Conservation (phyloP, 2,329 filamentous ascomycete genomes). For the Hymenoscyphus repandus region DNA sequence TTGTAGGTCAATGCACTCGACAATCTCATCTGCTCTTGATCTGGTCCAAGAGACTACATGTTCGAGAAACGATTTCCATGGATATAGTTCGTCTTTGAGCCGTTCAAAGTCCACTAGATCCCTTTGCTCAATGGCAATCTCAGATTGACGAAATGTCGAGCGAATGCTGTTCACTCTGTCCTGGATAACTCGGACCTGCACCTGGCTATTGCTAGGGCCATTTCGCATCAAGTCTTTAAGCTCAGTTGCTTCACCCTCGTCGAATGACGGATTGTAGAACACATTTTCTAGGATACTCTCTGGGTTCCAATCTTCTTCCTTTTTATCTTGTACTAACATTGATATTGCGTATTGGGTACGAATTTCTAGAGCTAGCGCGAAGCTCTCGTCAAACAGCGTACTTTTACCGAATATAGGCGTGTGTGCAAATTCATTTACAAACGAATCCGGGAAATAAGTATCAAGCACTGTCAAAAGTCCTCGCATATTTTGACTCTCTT, state of each 20-base stretch:
- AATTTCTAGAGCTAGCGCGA: conserved; percentile 46
- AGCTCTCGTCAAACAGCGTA: conserved; percentile 37
- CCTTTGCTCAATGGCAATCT: conserved; percentile 25
- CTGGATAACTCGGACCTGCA: conserved; percentile 28
- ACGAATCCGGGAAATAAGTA: conserved; percentile 29
- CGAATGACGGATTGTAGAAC: conserved; percentile 34
- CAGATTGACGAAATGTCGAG: conserved; percentile 29
- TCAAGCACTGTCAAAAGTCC: conserved; percentile 30
- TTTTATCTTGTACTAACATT: conserved; percentile 32
- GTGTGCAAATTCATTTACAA: conserved; percentile 30
- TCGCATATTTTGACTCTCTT: conserved; percentile 13
- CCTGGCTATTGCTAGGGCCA: conserved; percentile 30
- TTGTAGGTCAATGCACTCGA: conserved; percentile 34
- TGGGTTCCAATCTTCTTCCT: conserved; percentile 33
- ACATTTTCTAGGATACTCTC: conserved; percentile 34
- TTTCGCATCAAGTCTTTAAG: conserved; percentile 25
- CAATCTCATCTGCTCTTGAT: conserved; percentile 40
- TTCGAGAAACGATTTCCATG: conserved; percentile 44
- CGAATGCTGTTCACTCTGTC: conserved; percentile 36
- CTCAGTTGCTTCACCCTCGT: conserved; percentile 25
- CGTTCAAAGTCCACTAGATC: conserved; percentile 36
- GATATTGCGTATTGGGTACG: conserved; percentile 49
- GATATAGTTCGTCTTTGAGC: conserved; percentile 38
- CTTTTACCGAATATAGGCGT: conserved; percentile 33
- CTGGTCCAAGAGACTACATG: conserved; percentile 42